A percentile compares a stretch with the other conserved stretches of the same genome.
These are phyloP conservation scores for Platanthera guangdongensis DNA, from an alignment of 106 monocot genomes.

Conservation along the genomic window DNA sequence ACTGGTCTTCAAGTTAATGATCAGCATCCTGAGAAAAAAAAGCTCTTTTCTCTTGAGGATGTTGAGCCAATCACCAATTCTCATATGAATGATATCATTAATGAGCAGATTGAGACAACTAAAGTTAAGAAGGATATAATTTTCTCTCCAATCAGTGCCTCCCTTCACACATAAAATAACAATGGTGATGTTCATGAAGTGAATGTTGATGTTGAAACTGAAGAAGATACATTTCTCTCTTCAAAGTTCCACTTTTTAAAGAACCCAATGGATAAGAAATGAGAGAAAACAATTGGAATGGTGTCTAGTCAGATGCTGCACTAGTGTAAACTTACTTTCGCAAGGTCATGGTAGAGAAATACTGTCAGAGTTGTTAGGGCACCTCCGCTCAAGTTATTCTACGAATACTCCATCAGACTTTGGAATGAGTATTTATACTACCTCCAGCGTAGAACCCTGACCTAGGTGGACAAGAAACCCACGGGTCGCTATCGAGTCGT, in stretches of 20 bases:
- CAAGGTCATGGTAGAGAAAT: conserved; percentile 8
- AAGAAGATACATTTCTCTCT: no score
- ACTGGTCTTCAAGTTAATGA: background rate
- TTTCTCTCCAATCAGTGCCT: background rate
- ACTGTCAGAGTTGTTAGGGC: conserved; percentile 4
- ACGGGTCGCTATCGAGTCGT: no score
- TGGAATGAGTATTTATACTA: no score
- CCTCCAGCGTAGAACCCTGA: no score
- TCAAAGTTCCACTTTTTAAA: background rate
- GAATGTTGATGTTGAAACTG: background rate
- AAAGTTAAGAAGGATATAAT: background rate
- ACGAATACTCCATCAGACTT: no score
- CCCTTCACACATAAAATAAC: background rate
- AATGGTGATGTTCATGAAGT: conserved; percentile 1
- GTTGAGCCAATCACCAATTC: background rate
- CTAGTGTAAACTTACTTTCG: background rate
- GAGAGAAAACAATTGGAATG: conserved; percentile 9
- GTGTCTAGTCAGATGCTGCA: conserved; percentile 5
- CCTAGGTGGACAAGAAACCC: no score
- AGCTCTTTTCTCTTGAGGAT: background rate
- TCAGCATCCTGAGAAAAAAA: background rate
- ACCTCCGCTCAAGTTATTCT: no score
- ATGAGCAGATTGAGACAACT: background rate
- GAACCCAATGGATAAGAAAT: conserved; percentile 1
- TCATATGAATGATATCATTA: background rate